Conservation (phyloP, 257 asterid genomes). For the Solanum sejunctum region DNA sequence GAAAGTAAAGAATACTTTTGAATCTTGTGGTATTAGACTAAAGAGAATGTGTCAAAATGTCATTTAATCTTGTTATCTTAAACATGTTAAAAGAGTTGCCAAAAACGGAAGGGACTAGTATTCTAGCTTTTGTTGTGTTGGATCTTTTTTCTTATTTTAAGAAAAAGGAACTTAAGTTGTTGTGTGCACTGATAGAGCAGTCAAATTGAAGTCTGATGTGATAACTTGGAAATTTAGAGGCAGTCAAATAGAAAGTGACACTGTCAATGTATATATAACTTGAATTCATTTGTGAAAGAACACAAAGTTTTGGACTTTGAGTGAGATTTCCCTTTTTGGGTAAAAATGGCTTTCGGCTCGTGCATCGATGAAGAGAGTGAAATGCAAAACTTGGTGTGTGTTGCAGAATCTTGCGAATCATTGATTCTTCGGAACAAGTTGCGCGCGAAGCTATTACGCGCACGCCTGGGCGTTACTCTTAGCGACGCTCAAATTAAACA, state of each 20-base stretch:
- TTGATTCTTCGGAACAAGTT: background rate
- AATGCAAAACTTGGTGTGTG: constrained; percentile 4
- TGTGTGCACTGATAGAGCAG: background rate
- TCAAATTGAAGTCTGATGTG: background rate
- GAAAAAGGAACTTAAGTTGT: background rate
- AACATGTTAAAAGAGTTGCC: too few relatives aligned
- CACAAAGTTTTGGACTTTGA: background rate
- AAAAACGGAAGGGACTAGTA: background rate
- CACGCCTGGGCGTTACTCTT: background rate
- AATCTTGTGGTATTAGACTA: background rate
- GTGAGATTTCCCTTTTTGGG: background rate
- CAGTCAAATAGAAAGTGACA: background rate
- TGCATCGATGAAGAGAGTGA: constrained; percentile 38
- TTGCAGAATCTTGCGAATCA: background rate
- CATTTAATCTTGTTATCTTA: background rate
- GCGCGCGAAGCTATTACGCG: background rate
- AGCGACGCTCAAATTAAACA: background rate
- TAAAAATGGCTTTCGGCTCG: background rate
- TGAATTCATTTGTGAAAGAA: background rate
- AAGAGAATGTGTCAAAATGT: too few relatives aligned
- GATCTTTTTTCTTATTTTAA: background rate
- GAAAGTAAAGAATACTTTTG: background rate
- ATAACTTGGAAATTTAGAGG: background rate
- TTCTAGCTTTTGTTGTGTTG: background rate
- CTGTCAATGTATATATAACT: background rate